These are phyloP conservation scores for Trichoderma sp. DNA, from an alignment of 2,329 filamentous ascomycete species.

Conservation along the genomic window DNA sequence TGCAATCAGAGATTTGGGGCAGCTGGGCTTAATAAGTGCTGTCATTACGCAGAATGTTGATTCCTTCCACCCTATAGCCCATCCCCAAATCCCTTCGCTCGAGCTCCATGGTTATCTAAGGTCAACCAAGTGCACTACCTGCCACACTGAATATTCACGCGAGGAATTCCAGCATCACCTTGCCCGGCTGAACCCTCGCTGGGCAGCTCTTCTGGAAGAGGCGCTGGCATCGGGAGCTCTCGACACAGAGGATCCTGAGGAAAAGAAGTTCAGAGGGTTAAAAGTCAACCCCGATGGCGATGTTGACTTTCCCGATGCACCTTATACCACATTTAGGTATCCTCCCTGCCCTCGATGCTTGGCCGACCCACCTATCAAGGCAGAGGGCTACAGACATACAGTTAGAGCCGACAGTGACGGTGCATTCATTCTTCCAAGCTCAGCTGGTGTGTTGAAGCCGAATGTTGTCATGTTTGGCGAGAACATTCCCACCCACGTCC, in stretches of 20 bases:
- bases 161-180: constrained; percentile 74
- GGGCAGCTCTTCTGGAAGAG: constrained; percentile 72
- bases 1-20: constrained; percentile 70
- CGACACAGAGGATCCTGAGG: constrained; percentile 70
- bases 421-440: constrained; percentile 66
- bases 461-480: constrained; percentile 97
- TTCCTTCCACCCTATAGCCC: constrained; percentile 79
- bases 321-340: constrained; percentile 88
- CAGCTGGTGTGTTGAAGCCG: constrained; percentile 82
- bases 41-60: constrained; percentile 98
- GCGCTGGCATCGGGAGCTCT: constrained; percentile 73
- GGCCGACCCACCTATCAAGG: constrained; percentile 54
- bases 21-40: constrained; percentile 67
- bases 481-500: constrained; percentile 69
- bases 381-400: constrained; percentile 52
- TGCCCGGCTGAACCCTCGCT: constrained; percentile 77
- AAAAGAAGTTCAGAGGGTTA: constrained; percentile 66
- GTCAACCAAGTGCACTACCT: constrained; percentile 76
- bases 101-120: constrained; percentile 92
- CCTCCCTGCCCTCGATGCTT: constrained; percentile 84
- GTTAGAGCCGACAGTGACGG: constrained; percentile 77
- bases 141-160: constrained; percentile 68
- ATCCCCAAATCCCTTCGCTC: constrained; percentile 70
- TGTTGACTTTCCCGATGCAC: constrained; percentile 81
- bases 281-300: constrained; percentile 93